Conservation (phyloP, 2,329 filamentous ascomycete species). For the Epichloe festucae region DNA sequence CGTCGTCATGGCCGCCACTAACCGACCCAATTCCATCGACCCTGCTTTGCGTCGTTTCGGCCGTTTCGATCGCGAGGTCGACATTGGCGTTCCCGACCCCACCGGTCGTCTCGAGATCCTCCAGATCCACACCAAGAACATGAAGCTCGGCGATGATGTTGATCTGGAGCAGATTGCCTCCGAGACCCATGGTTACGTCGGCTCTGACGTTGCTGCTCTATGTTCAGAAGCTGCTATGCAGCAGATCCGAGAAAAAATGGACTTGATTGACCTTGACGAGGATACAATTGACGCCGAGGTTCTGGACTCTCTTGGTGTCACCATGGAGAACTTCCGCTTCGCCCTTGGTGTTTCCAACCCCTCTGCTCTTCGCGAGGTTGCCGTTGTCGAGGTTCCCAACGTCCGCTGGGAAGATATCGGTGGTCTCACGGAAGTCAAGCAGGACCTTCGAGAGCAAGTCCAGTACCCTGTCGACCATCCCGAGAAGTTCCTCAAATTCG, state of each 20-base stretch:
- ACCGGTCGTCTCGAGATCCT: slow-evolving; percentile 98
- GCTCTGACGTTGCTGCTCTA: slow-evolving; percentile 94
- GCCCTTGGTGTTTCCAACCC: slow-evolving; percentile 97
- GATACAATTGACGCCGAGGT: slow-evolving; percentile 99
- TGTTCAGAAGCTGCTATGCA: slow-evolving; percentile 99
- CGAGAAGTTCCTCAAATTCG: slow-evolving; percentile 99
- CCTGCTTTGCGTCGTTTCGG: slow-evolving; percentile 95
- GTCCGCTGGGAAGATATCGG: slow-evolving; percentile 99
- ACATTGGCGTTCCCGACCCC: slow-evolving; percentile 95
- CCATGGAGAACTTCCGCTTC: slow-evolving; percentile 99
- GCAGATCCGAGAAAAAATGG: slow-evolving; percentile 99
- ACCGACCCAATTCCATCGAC: slow-evolving; percentile 97
- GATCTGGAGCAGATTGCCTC: slow-evolving; percentile 93
- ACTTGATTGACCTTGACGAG: slow-evolving; percentile 95
- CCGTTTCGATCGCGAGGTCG: slow-evolving; percentile 97
- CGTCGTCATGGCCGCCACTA: slow-evolving; percentile 97
- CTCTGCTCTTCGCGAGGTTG: slow-evolving; percentile 94
- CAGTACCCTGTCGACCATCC: slow-evolving; percentile 99
- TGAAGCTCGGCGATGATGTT: slow-evolving; percentile 96
- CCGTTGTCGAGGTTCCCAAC: slow-evolving; percentile 97
- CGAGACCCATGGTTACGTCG: slow-evolving; percentile 97
- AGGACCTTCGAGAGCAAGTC: slow-evolving; percentile 96
- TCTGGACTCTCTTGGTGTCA: slow-evolving; percentile 92
- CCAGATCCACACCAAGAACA: slow-evolving; percentile 99
- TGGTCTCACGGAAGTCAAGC: slow-evolving; percentile 96